Conservation (phyloP, 495 filamentous ascomycete genomes). For the Penicillium pancosmium region DNA sequence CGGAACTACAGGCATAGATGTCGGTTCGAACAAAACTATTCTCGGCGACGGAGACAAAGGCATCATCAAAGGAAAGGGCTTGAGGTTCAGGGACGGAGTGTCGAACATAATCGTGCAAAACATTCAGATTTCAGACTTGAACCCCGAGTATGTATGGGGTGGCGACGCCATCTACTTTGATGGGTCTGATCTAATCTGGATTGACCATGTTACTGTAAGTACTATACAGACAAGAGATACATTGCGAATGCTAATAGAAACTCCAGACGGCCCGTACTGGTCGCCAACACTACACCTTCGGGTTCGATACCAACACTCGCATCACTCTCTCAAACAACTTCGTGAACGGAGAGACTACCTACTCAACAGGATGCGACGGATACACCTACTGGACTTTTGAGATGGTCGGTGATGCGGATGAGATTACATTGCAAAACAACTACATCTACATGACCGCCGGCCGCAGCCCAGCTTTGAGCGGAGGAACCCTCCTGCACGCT, state of each 20-base stretch:
- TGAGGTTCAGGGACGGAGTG: slow-evolving; percentile 24
- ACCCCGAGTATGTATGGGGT: slow-evolving; percentile 32
- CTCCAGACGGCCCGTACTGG: slow-evolving; percentile 46
- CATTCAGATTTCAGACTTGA: slow-evolving; percentile 34
- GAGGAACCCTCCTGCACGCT: slow-evolving; percentile 40
- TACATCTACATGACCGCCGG: slow-evolving; percentile 51
- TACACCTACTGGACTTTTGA: slow-evolving; percentile 52
- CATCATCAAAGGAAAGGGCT: slow-evolving; percentile 32
- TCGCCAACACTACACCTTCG: slow-evolving; percentile 45
- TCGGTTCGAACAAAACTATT: slow-evolving; percentile 32
- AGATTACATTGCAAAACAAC: slow-evolving; percentile 47
- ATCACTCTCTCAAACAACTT: slow-evolving; percentile 35
- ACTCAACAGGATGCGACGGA: slow-evolving; percentile 48
- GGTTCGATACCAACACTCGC: slow-evolving; percentile 33
- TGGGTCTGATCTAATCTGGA: slow-evolving; percentile 23
- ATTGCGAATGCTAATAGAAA: not conserved
- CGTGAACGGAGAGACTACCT: slow-evolving; percentile 46
- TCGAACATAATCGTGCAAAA: slow-evolving; percentile 40
- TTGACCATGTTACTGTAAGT: slow-evolving; percentile 30
- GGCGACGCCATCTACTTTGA: slow-evolving; percentile 28
- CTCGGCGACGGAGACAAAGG: slow-evolving; percentile 26
- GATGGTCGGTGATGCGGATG: slow-evolving; percentile 45
- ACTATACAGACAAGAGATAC: not conserved
- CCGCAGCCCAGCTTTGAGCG: slow-evolving; percentile 46
- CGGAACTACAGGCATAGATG: slow-evolving; percentile 21